Evolutionary conservation across 2,329 filamentous ascomycete genomes (phyloP).

Genomic region (Alternaria atra): DNA sequence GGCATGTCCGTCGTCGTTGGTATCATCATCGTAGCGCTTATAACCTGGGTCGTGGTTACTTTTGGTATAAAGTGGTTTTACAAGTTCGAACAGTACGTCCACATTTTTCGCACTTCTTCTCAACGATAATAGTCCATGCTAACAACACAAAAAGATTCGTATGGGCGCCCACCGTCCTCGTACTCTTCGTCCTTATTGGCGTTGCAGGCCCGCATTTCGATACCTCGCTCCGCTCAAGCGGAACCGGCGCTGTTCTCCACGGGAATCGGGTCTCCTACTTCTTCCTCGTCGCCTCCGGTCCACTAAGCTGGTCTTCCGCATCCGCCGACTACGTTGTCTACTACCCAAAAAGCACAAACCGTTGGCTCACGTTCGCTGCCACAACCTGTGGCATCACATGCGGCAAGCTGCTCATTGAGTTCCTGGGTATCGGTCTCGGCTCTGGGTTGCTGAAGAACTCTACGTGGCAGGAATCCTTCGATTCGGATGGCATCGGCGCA

Average conservation of each 20-base stretch:
- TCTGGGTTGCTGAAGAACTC: conserved; percentile 63
- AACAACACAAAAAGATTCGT: conserved; percentile 12
- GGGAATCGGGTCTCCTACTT: conserved; percentile 72
- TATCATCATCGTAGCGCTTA: conserved; percentile 64
- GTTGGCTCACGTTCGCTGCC: conserved; percentile 58
- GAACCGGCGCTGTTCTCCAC: conserved; percentile 59
- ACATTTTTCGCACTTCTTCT: no score
- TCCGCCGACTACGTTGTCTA: conserved; percentile 74
- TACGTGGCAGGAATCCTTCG: conserved; percentile 65
- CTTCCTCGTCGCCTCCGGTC: conserved; percentile 69
- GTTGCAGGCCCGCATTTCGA: conserved; percentile 60
- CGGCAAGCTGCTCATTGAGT: conserved; percentile 66
- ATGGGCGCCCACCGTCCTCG: conserved; percentile 36
- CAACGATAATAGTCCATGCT: background rate
- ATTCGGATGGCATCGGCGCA: conserved; percentile 63
- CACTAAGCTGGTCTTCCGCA: conserved; percentile 67
- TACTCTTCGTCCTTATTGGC: conserved; percentile 39
- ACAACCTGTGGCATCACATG: conserved; percentile 64
- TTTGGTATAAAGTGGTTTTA: conserved; percentile 41
- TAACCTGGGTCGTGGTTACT: conserved; percentile 34
- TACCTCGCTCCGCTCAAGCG: conserved; percentile 41
- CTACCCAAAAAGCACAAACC: conserved; percentile 62
- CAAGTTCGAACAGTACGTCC: conserved; percentile 29
- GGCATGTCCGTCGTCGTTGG: conserved; percentile 66
- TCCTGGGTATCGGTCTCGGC: conserved; percentile 69